These are phyloP conservation scores for Taxawa tesnikishii DNA, from an alignment of 2,329 filamentous ascomycete species.

Conservation along the genomic window DNA sequence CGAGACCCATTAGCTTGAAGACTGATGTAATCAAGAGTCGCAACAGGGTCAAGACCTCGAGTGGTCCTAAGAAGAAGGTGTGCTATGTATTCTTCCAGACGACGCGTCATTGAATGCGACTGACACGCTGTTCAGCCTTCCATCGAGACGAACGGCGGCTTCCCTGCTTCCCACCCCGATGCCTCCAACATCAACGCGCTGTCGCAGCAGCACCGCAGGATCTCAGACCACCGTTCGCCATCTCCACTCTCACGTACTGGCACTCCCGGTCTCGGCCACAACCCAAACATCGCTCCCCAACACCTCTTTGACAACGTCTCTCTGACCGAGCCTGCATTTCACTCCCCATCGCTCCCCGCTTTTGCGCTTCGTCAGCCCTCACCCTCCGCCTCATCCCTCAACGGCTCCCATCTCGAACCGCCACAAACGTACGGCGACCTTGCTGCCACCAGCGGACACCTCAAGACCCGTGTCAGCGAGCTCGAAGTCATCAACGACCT, in stretches of 20 bases:
- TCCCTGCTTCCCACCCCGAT: slow-evolving; percentile 44
- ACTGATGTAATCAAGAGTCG: slow-evolving; percentile 99
- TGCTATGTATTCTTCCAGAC: too few species aligned
- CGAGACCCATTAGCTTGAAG: slow-evolving; percentile 91
- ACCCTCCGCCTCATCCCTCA: slow-evolving; percentile 45
- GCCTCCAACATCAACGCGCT: slow-evolving; percentile 28
- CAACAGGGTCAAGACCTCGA: slow-evolving; percentile 86
- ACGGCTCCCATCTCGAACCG: slow-evolving; percentile 50
- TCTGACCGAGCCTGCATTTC: slow-evolving; percentile 58
- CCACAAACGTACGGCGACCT: slow-evolving; percentile 72
- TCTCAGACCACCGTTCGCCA: slow-evolving; percentile 62
- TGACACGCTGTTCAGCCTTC: slow-evolving; percentile 21
- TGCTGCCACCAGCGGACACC: slow-evolving; percentile 63
- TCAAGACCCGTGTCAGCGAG: slow-evolving; percentile 94
- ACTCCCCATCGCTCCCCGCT: slow-evolving; percentile 36
- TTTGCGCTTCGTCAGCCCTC: slow-evolving; percentile 40
- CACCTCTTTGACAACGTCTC: slow-evolving; percentile 63
- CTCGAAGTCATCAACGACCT: slow-evolving; percentile 82
- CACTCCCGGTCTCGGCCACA: slow-evolving; percentile 62
- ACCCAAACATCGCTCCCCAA: slow-evolving; percentile 57
- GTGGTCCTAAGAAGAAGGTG: slow-evolving; percentile 56
- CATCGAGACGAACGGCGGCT: slow-evolving; percentile 42
- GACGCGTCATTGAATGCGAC: too few species aligned
- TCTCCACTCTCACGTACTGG: slow-evolving; percentile 70
- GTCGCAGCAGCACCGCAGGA: slow-evolving; percentile 23